phyloP scores from a whole-genome alignment of 345 rosid species.

The Trapa incisa region DNA sequence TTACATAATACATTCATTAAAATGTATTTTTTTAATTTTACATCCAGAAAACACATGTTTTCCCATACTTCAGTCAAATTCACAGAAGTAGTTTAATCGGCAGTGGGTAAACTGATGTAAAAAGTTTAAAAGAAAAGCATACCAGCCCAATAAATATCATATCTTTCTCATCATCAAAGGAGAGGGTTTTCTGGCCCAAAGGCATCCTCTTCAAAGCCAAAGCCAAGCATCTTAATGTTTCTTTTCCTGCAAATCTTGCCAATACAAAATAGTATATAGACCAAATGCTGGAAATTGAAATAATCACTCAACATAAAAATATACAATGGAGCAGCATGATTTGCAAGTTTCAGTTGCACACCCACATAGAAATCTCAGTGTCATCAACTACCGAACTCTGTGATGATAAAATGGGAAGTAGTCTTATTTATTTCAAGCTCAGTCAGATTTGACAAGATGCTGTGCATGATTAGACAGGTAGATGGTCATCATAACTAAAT shows the following conservation, averaged over 20 bases:
- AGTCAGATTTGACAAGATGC: neutral
- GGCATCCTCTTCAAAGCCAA: slow-evolving; percentile 82
- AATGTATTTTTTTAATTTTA: neutral
- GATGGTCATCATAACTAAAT: neutral
- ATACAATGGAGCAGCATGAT: neutral
- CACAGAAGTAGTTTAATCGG: neutral
- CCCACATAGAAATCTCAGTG: neutral
- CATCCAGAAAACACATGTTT: neutral
- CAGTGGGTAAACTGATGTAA: neutral
- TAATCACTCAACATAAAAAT: neutral
- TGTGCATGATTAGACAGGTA: neutral
- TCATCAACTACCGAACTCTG: neutral
- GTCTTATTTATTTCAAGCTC: neutral
- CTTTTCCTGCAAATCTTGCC: slow-evolving; percentile 89
- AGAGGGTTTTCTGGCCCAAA: slow-evolving; percentile 50
- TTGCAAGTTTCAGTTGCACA: neutral
- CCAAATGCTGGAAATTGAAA: neutral
- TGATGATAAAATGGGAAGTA: neutral
- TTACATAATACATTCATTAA: neutral
- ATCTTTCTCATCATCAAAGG: slow-evolving; percentile 79
- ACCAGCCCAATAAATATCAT: slow-evolving; percentile 99
- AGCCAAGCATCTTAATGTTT: slow-evolving; percentile 86
- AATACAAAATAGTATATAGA: slow-evolving; percentile 16
- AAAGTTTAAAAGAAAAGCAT: slow-evolving; percentile 33
- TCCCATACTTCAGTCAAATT: neutral